Conservation (phyloP, 2,329 filamentous ascomycete species). For the Xylaria hypoxylon region DNA sequence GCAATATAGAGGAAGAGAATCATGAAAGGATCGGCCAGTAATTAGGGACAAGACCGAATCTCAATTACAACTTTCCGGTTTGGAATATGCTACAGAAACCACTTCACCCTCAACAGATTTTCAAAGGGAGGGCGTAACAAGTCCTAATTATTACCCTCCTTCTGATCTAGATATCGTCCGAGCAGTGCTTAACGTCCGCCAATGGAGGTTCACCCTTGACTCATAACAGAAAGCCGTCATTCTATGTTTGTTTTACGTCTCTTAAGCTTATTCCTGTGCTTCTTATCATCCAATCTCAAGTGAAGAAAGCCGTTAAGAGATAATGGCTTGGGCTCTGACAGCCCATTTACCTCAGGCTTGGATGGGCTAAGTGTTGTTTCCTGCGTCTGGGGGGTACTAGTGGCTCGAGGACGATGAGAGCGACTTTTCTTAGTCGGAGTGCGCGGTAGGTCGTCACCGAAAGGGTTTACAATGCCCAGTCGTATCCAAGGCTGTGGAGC, state of each 20-base stretch:
- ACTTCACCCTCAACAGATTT: background rate
- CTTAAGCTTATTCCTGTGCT: background rate
- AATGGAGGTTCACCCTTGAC: background rate
- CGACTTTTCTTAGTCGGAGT: background rate
- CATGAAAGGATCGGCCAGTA: background rate
- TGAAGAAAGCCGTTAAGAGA: background rate
- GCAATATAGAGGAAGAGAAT: background rate
- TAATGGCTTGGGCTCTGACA: background rate
- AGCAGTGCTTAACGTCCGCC: background rate
- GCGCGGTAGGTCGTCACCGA: background rate
- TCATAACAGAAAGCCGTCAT: background rate
- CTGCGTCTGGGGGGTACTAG: background rate
- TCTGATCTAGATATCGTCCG: background rate
- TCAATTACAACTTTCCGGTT: background rate
- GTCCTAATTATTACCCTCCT: background rate
- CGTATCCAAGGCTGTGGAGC: constrained; percentile 39
- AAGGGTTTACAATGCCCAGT: constrained; percentile 28
- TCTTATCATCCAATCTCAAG: background rate
- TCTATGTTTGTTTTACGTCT: background rate
- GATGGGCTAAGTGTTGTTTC: background rate
- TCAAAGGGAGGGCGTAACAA: background rate
- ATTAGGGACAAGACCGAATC: background rate
- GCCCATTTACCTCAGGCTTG: background rate
- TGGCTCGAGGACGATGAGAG: background rate
- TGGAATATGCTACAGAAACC: background rate